Conservation (phyloP, 2,329 filamentous ascomycete species). For the Colletotrichum paranaense region DNA sequence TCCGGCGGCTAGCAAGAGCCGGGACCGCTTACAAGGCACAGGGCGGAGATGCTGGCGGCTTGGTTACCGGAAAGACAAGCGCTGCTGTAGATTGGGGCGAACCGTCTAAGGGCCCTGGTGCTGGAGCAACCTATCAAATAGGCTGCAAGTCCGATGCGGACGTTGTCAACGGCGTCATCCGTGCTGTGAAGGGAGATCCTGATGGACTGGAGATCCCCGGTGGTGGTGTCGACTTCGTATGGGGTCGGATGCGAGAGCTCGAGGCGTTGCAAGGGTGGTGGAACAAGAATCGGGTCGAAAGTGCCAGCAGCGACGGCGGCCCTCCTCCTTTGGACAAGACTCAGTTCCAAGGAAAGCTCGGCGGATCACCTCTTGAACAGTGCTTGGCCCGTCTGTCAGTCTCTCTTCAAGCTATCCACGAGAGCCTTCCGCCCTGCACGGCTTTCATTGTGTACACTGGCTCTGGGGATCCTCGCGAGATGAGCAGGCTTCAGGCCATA, state of each 20-base stretch:
- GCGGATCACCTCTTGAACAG: slow-evolving; percentile 53
- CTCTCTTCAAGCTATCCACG: slow-evolving; percentile 67
- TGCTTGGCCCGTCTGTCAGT: slow-evolving; percentile 58
- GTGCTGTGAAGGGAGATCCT: slow-evolving; percentile 68
- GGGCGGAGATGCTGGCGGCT: slow-evolving; percentile 65
- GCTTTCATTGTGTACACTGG: slow-evolving; percentile 74
- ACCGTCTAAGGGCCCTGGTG: slow-evolving; percentile 69
- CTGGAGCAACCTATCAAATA: slow-evolving; percentile 66
- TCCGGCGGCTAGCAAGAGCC: slow-evolving; percentile 79
- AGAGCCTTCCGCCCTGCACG: slow-evolving; percentile 71
- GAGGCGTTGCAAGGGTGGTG: slow-evolving; percentile 76
- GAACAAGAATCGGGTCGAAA: slow-evolving; percentile 66
- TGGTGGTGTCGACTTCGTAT: slow-evolving; percentile 74
- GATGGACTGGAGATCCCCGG: slow-evolving; percentile 67
- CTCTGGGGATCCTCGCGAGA: slow-evolving; percentile 75
- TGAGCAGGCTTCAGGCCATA: slow-evolving; percentile 70
- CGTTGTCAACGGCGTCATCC: slow-evolving; percentile 64
- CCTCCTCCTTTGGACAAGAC: slow-evolving; percentile 45
- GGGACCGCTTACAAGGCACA: slow-evolving; percentile 72
- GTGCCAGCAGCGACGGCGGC: slow-evolving; percentile 46
- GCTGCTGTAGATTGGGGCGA: slow-evolving; percentile 93
- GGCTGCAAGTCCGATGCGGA: slow-evolving; percentile 71
- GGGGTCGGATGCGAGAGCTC: slow-evolving; percentile 73
- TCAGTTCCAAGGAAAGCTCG: slow-evolving; percentile 40
- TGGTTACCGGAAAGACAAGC: slow-evolving; percentile 70